Base-by-base conservation (phyloP, 306 rosid genomes). In the Acacia confusa region DNA sequence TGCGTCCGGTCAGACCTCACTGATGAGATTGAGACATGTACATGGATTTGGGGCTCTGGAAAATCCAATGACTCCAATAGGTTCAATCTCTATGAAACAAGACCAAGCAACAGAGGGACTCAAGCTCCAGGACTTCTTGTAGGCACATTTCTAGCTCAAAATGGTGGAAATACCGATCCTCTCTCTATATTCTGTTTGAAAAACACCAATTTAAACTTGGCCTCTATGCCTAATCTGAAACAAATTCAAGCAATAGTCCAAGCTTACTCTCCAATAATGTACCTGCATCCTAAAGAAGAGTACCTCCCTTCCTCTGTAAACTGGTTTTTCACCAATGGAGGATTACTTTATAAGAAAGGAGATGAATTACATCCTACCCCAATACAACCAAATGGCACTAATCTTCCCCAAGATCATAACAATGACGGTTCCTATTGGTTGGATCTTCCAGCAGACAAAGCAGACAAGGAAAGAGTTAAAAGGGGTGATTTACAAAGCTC, bases 371-470 rank as follows among this genome's bases (percentile, higher is more conserved):
- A 83, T 1, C 89, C 92, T 27, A 80, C 75, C 0, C 43, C 74
- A 13, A 75, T 88, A 13, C 87, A 85, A 4, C 78, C 86, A 19
- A 74, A 36, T 2, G 91, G 91, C 12, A 47, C 87, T 4, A 90
- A 85, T 68, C 88, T 90, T 63, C 92, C 91, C 7, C 89, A 87
- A 43, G 91, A 88, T 1, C 89, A 85, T 12, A 27, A 82, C 16
- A 90, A 85, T 20, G 94, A 88, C 5, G 89, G 89, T 9, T 75
- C 79, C 13, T 90, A 77, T 70, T 90, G 94, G 94, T 3, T 90
- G 24, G 88, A 88, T 82, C 84, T 87, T 3, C 92, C 92, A 1
- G 73, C 17, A 3, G 91, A 85, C 30, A 28, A 78, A 36, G 80
- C 28, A 22, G 77, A 72, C 14, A 75, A 55, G 47, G 88, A 87